Base-by-base conservation (phyloP, 345 rosid genomes). In the Nephelium lappaceum region DNA sequence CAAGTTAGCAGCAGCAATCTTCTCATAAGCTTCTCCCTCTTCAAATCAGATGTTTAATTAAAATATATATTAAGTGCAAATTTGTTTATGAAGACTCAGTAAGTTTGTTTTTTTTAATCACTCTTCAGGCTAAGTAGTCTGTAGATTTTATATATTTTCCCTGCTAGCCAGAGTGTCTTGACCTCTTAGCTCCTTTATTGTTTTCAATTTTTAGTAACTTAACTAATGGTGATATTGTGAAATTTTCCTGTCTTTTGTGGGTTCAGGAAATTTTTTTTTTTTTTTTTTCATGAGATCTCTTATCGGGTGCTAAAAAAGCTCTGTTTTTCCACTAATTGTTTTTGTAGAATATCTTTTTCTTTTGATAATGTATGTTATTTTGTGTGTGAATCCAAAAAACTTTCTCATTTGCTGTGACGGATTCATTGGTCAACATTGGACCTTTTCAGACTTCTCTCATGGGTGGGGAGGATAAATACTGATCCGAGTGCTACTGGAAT, bases 401-500 rank as follows among this genome's bases (percentile, higher is more conserved):
- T 55, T 96, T 96, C 87, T 91, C 97, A 78, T 96, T 94, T 83
- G 87, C 93, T 71, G 97, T 96, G 87, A 88, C 98, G 81, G 99
- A 96, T 87, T 94, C 98, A 25, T 87, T 96, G 79, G 83, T 86
- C 72, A 96, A 96, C 85, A 86, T 94, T 82, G 99, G 99, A 75
- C 99, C 99, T 79, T 77, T 96, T 80, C 93, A 96, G 88, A 96
- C 87, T 96, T 96, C 75, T 84, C 99, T 47, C 91, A 91, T 86
- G 97, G 99, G 78, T 80, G 91, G 78, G n/a, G n/a, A 92, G 98
- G 83, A 89, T 85, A n/a, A 36, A 94, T 80, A 95, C 97, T 69
- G 99, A 96, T 85, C 89, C 93, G 78, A 93, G 87, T 84, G 97
- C 98, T 77, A 88, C 89, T 73, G 99, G 99, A 84, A 85, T 91